Evolutionary conservation across 164 flowering plant species (phyloP).

Genomic region (Liquidambar formosana): DNA sequence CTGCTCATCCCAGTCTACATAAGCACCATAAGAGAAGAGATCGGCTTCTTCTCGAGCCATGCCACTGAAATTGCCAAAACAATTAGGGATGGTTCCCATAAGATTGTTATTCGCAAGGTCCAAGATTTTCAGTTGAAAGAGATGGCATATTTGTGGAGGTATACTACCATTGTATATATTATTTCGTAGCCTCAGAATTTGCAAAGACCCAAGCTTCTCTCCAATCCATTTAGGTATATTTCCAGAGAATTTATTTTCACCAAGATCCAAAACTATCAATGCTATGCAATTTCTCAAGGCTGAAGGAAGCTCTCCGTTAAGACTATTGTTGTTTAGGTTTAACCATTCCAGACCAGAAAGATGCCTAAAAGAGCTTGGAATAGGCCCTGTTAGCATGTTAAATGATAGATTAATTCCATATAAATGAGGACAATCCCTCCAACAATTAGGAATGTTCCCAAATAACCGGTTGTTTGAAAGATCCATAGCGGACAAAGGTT

Average conservation of each 20-base stretch:
- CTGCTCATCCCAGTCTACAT: too few relatives aligned
- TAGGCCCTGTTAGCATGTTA: constrained; percentile 5
- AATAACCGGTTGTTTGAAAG: constrained; percentile 7
- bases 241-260: constrained; percentile 14
- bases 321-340: constrained; percentile 11
- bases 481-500: background rate
- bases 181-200: constrained; percentile 6
- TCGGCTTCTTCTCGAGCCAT: background rate
- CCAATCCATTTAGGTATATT: constrained; percentile 15
- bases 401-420: background rate
- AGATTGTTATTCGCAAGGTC: constrained; percentile 18
- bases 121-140: constrained; percentile 8
- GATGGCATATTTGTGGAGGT: constrained; percentile 9
- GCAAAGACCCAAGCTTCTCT: background rate
- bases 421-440: background rate
- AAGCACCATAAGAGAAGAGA: too few relatives aligned
- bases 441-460: constrained; percentile 13
- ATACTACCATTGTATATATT: constrained; percentile 12
- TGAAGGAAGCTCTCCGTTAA: constrained; percentile 1
- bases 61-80: constrained; percentile 9
- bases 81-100: constrained; percentile 14
- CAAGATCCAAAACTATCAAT: constrained; percentile 10
- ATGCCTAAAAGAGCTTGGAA: constrained; percentile 9
- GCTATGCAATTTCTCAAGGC: background rate
- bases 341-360: background rate